Conservation (phyloP, 169 alveolate species). For the Toxoplasma gondii region DNA sequence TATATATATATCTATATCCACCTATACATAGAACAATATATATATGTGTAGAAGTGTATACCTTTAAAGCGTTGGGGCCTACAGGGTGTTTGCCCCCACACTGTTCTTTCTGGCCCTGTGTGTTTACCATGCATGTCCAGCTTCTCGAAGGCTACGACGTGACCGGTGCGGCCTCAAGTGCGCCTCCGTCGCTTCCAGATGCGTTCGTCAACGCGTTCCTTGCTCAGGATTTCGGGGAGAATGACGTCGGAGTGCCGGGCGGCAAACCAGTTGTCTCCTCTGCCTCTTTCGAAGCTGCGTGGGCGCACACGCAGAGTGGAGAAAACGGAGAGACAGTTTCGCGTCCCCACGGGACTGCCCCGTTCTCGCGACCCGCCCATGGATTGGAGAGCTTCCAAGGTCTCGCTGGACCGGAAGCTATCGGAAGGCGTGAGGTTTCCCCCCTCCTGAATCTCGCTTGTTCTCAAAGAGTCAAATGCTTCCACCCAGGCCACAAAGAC, state of each 20-base stretch:
- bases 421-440: background rate
- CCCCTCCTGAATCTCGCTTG: background rate
- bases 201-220: background rate
- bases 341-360: background rate
- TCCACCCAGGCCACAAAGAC: too few relatives aligned
- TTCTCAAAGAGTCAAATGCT: too few relatives aligned
- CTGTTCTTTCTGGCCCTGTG: too few relatives aligned
- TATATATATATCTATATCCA: too few relatives aligned
- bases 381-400: background rate
- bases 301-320: background rate
- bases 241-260: background rate
- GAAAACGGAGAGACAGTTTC: background rate
- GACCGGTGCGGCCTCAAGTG: background rate
- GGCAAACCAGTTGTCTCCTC: background rate
- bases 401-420: background rate
- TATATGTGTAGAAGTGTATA: background rate
- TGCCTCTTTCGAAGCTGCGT: background rate
- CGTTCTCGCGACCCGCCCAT: background rate
- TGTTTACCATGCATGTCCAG: background rate
- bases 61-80: background rate
- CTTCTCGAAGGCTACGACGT: background rate
- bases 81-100: too few relatives aligned
- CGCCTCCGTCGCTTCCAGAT: background rate
- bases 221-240: background rate
- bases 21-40: too few relatives aligned